phyloP scores from a whole-genome alignment of 2,329 filamentous ascomycete species.

The Didymella lethalis region DNA sequence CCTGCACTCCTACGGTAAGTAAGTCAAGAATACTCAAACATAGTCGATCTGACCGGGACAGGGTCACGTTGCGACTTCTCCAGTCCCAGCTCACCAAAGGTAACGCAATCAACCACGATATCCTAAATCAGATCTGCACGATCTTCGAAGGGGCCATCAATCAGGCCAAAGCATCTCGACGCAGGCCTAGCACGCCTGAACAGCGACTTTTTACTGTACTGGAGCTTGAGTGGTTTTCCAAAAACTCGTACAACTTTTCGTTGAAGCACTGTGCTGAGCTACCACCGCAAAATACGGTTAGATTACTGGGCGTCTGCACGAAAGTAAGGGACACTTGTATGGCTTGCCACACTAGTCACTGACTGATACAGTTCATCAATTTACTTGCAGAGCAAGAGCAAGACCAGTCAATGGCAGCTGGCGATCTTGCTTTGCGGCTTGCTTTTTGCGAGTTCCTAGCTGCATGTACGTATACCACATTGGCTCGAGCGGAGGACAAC shows the following conservation, averaged over 20 bases:
- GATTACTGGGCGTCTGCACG: constrained; percentile 60
- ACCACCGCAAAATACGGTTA: constrained; percentile 61
- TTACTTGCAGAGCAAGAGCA: constrained; percentile 41
- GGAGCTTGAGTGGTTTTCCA: constrained; percentile 85
- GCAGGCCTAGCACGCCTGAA: constrained; percentile 54
- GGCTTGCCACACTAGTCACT: neutral
- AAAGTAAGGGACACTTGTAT: constrained; percentile 41
- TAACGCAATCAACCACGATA: constrained; percentile 31
- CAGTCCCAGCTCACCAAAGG: constrained; percentile 53
- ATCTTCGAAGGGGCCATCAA: constrained; percentile 61
- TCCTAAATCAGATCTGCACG: constrained; percentile 61
- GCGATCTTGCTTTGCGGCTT: constrained; percentile 65
- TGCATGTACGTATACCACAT: constrained; percentile 54
- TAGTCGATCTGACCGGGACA: constrained; percentile 31
- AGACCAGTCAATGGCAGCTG: constrained; percentile 31
- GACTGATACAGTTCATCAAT: constrained; percentile 50
- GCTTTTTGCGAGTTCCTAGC: constrained; percentile 76
- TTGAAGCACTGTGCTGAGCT: constrained; percentile 69
- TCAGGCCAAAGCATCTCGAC: constrained; percentile 54
- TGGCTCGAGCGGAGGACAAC: constrained; percentile 58
- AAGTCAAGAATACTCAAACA: constrained; percentile 41
- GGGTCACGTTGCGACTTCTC: constrained; percentile 57
- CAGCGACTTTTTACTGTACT: constrained; percentile 61
- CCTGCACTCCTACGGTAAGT: constrained; percentile 71
- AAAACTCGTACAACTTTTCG: constrained; percentile 80